Evolutionary conservation across 2,329 filamentous ascomycete species (phyloP), one percentile per base, ranked within the genome.

Genomic region (Helotiales sp.): DNA sequence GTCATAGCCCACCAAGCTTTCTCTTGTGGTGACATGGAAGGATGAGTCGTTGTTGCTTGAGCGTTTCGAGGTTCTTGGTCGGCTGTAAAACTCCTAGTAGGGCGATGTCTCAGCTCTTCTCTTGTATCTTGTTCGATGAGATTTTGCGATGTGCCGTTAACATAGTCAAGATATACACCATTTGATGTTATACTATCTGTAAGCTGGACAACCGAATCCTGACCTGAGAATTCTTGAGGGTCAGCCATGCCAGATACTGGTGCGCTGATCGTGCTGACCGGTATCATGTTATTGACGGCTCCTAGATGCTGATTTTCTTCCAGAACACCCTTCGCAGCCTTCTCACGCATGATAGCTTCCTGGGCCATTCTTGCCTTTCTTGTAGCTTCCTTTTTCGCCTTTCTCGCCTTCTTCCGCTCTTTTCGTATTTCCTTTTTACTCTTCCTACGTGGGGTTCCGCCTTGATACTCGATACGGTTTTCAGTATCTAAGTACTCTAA

Each of bases 21-120:
- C 30, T 62, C 60, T 57, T 57, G 54, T n/a, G 33, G 51, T n/a
- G 57, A 44, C 60, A 62, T 62, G 10, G 40, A 44, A n/a, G 40
- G 1, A 44, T 44, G 22, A 25, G 49, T 27, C 25, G 47, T 33
- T 36, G 38, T 10, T 25, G 33, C 34, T 47, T 36, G 55, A 17
- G 7, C 22, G 27, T 27, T 31, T 25, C 42, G 58, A 13, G 46
- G n/a, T 15, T 48, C 29, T 29, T 54, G 48, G 24, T 47, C 4
- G 1, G 9, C 42, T 9, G 19, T 38, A 7, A n/a, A n/a, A 8
- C 19, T 19, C 36, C 9, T 19, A 5, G 8, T 6, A n/a, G 7
- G 36, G 17, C n/a, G 17, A 22, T n/a, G n/a, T n/a, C 40, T 24
- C 22, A 25, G 22, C 40, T 25, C 22, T 15, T 25, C 10, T 19